Evolutionary conservation across 169 alveolate genomes (phyloP).

Genomic region (Hepatocystis sp.): DNA sequence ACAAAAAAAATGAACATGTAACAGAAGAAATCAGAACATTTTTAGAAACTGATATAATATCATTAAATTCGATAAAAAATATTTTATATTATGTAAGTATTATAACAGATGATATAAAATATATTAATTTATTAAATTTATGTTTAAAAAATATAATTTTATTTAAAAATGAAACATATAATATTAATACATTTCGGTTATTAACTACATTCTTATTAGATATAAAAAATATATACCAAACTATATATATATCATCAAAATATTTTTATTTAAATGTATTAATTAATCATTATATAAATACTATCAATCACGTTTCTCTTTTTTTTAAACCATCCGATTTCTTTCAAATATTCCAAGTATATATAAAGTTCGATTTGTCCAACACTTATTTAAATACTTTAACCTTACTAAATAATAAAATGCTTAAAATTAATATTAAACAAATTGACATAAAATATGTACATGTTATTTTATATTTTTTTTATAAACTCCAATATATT

Average conservation of each 20-base stretch:
- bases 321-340: conserved; percentile 28
- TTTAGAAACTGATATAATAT: conserved; percentile 25
- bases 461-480: conserved; percentile 51
- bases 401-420: conserved; percentile 25
- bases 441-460: conserved; percentile 22
- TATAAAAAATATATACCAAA: conserved; percentile 43
- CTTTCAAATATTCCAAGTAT: conserved; percentile 39
- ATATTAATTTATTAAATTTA: conserved; percentile 31
- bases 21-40: conserved; percentile 40
- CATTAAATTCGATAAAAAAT: conserved; percentile 20
- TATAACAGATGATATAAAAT: conserved; percentile 33
- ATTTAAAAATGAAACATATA: conserved; percentile 46
- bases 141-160: conserved; percentile 43
- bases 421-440: conserved; percentile 32
- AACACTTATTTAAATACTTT: conserved; percentile 31
- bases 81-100: conserved; percentile 8
- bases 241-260: conserved; percentile 47
- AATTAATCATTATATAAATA: conserved; percentile 37
- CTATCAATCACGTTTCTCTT: conserved; percentile 20
- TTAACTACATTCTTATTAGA: conserved; percentile 22
- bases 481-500: conserved; percentile 16
- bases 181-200: conserved; percentile 23
- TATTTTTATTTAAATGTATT: conserved; percentile 69
- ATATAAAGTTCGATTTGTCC: conserved; percentile 54
- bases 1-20: background rate